These are phyloP conservation scores for Lasiodiplodia sp. DNA, from an alignment of 2,329 filamentous ascomycete species.

Conservation along the genomic window DNA sequence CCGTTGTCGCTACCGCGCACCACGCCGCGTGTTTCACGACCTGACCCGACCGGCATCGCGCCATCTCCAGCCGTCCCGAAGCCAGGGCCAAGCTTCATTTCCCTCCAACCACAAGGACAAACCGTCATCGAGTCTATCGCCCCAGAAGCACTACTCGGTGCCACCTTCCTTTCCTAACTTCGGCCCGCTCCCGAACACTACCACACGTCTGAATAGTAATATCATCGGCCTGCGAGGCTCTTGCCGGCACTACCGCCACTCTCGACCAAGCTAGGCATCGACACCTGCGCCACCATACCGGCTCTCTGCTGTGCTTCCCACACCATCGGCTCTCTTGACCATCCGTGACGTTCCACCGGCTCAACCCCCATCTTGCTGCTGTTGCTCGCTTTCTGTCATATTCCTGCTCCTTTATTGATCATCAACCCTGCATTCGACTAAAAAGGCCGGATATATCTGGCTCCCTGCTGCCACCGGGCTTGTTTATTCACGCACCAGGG, in stretches of 20 bases:
- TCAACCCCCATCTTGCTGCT: slow-evolving; percentile 10
- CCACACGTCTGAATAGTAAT: slow-evolving; percentile 8
- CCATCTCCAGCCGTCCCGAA: slow-evolving; percentile 13
- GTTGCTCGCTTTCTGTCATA: not conserved
- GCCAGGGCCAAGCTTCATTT: slow-evolving; percentile 21
- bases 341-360: slow-evolving; percentile 4
- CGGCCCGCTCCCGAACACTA: not conserved
- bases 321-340: not conserved
- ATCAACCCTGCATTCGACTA: slow-evolving; percentile 3
- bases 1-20: slow-evolving; percentile 1
- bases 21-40: slow-evolving; percentile 14
- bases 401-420: slow-evolving; percentile 8
- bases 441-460: slow-evolving; percentile 7
- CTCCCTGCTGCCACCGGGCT: not conserved
- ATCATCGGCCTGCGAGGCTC: not conserved
- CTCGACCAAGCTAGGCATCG: slow-evolving; percentile 4
- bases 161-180: slow-evolving; percentile 27
- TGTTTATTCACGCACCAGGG: slow-evolving; percentile 1
- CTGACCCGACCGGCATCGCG: slow-evolving; percentile 21
- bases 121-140: not conserved
- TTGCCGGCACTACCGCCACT: slow-evolving; percentile 6
- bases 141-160: slow-evolving; percentile 2
- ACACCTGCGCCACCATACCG: slow-evolving; percentile 1
- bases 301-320: not conserved
- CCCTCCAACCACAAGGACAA: slow-evolving; percentile 16